These are phyloP conservation scores for Rhipidocladum racemiflorum DNA, from an alignment of 176 grass and related monocot species.

Conservation along the genomic window DNA sequence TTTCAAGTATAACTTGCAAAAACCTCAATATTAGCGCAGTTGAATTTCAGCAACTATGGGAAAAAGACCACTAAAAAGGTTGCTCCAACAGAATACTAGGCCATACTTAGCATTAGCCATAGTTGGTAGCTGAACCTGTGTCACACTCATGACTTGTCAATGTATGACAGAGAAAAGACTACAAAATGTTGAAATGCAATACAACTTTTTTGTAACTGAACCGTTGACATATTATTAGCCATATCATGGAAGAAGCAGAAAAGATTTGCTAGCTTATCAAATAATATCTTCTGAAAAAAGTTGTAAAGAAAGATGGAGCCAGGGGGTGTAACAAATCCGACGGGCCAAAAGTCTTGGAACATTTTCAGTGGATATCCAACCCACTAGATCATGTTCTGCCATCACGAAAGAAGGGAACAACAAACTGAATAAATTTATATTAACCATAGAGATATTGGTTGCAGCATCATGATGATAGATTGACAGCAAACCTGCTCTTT, in stretches of 20 bases:
- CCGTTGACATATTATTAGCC: neutral
- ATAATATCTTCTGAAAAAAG: neutral
- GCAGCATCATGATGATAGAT: neutral
- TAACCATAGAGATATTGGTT: neutral
- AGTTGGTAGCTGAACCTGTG: neutral
- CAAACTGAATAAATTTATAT: neutral
- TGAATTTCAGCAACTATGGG: neutral
- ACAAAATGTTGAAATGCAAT: constrained; percentile 6
- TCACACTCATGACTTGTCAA: neutral
- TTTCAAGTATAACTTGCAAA: neutral
- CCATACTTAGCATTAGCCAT: neutral
- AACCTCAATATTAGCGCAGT: neutral
- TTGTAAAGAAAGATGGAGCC: neutral
- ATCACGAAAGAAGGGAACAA: neutral
- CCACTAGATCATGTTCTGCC: neutral
- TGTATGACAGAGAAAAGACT: neutral
- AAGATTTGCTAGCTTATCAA: neutral
- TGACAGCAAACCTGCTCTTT: constrained; percentile 2
- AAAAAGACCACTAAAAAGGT: neutral
- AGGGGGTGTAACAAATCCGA: constrained; percentile 1
- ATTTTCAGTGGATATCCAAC: neutral
- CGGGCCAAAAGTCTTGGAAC: neutral
- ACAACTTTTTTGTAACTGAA: neutral
- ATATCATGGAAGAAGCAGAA: neutral
- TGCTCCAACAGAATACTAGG: neutral